Base-by-base conservation (phyloP, 768 basidiomycete species). In the Fomitopsis pulvina region DNA sequence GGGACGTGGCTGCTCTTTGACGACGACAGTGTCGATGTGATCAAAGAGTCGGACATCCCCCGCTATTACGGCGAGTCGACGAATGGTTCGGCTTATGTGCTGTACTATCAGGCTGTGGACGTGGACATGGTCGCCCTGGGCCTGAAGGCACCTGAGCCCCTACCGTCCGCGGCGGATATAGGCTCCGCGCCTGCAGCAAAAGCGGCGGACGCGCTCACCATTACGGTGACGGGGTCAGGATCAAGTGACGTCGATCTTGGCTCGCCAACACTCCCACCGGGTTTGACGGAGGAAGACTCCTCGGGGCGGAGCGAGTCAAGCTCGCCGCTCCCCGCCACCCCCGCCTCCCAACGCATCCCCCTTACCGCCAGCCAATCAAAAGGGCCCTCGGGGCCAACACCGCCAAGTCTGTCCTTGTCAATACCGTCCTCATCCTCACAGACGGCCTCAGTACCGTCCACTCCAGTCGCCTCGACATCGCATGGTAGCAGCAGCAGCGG, bases 71-170 rank as follows among this genome's bases (percentile, higher is more conserved):
- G 96, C 54, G 96, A 98, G 63, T 87, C 77, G 11, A 78, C 80
- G 58, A 73, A 83, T 1, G 94, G 94, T 29, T 84, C 87, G 38
- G 96, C 95, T 18, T 99, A 99, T 65, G 93, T 98, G 22, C 75
- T 99, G 30, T 98, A 95, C 70, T 99, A 98, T 67, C 92, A 97
- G 67, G 93, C 92, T 22, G 83, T 78, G 28, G 92, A 97, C 65
- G 76, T 98, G 49, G 85, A 95, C 62, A 71, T 78, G 29, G 63
- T 70, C n/a, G 71, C 75, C 20, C 76, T 94, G 25, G 93, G 92
- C 1, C 67, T 95, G 20, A 77, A 73, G 48, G 46, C 56, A 14
- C 60, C 58, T n/a, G 50, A 61, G 14, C 60, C 60, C n/a, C 51
- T 63, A 5, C 44, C 58, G 6, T 42, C 48, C 11, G 29, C 55